Percentiles rank a stretch among this genome's conserved stretches.
These are phyloP conservation scores for Penicillium antarcticum DNA, from an alignment of 495 filamentous ascomycete genomes.

Conservation along the genomic window DNA sequence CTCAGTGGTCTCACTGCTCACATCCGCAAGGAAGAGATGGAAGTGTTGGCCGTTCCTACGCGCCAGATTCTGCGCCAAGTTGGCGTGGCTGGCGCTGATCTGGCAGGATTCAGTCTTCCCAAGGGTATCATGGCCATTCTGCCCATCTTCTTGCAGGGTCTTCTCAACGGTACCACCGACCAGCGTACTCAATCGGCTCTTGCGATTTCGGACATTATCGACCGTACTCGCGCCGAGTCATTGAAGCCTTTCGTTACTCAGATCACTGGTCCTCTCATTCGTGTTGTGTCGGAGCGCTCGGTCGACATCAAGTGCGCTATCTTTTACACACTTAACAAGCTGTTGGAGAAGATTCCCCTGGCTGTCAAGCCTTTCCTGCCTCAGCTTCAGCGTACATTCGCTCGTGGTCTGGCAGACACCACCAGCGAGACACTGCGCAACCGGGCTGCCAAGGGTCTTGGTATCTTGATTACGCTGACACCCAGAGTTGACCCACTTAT, in stretches of 20 bases:
- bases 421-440: constrained; percentile 85
- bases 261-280: constrained; percentile 94
- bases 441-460: constrained; percentile 90
- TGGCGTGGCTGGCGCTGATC: constrained; percentile 77
- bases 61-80: constrained; percentile 81
- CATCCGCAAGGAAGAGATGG: constrained; percentile 97
- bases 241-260: constrained; percentile 93
- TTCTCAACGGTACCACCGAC: constrained; percentile 91
- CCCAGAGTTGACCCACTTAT: constrained; percentile 92
- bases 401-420: constrained; percentile 88
- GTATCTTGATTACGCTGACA: constrained; percentile 93
- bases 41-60: constrained; percentile 82
- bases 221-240: constrained; percentile 77
- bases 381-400: constrained; percentile 94
- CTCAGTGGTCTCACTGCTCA: constrained; percentile 82
- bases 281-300: constrained; percentile 93
- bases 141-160: constrained; percentile 94
- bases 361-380: constrained; percentile 96
- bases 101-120: constrained; percentile 86
- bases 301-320: constrained; percentile 93
- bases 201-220: constrained; percentile 92
- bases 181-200: constrained; percentile 89
- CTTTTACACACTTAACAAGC: constrained; percentile 87
- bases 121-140: constrained; percentile 97
- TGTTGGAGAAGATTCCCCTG: constrained; percentile 93